A percentile compares a stretch with the other conserved stretches of the same genome.
phyloP scores from a whole-genome alignment of 129 eudicot genomes.

The Flaveria sonorensis region DNA sequence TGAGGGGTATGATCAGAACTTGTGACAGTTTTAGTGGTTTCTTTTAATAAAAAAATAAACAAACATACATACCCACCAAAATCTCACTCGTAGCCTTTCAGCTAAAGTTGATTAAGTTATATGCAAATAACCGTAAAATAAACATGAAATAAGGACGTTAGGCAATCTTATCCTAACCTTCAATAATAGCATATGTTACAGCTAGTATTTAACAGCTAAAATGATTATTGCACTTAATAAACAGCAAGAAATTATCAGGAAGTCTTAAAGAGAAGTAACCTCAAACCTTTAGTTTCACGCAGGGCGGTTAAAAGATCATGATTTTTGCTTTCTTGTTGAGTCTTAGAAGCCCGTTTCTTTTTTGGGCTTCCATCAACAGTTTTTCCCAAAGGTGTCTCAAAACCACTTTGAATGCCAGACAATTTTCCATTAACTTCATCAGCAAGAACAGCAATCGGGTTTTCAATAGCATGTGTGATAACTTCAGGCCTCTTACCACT shows the following conservation, averaged over 20 bases:
- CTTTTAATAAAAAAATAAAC: too few species aligned
- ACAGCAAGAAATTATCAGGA: neutral
- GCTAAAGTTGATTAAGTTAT: neutral
- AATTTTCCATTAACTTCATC: conserved; percentile 71
- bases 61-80: too few species aligned
- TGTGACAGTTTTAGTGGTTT: neutral
- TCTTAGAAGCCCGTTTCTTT: conserved; percentile 41
- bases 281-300: conserved; percentile 44
- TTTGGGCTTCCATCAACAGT: conserved; percentile 46
- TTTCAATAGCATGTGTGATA: conserved; percentile 84
- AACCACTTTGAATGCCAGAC: conserved; percentile 43
- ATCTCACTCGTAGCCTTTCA: too few species aligned
- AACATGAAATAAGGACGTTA: neutral
- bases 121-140: neutral
- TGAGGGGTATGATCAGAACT: neutral
- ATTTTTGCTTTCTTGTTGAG: conserved; percentile 42
- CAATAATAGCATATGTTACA: neutral
- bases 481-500: conserved; percentile 95
- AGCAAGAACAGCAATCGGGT: conserved; percentile 75
- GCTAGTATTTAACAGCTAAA: neutral
- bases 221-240: neutral
- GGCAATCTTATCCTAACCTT: neutral
- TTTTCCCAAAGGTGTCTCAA: conserved; percentile 44
- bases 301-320: conserved; percentile 23
- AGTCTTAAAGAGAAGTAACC: neutral